Evolutionary conservation across 2,329 filamentous ascomycete genomes (phyloP), one percentile per base, ranked within the genome.

Genomic region (Cordyceps cicadae): DNA sequence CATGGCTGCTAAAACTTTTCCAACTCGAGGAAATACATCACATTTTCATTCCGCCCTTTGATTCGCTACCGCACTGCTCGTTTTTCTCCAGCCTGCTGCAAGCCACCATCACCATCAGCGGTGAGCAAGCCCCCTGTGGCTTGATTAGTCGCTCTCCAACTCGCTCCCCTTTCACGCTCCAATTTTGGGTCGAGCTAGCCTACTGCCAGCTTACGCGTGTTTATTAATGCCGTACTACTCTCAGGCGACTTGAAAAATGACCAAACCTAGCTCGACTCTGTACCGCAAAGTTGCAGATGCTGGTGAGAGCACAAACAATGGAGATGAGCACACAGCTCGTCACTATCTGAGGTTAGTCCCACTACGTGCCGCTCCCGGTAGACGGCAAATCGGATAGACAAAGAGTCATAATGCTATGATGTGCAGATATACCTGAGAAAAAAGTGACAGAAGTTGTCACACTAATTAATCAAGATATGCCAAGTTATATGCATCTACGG

Each of bases 41-140:
- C 34, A 34, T 3, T 14, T 37, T 37, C 4, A 37, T 37, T 9
- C 34, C 3, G 34, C 34, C 5, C 51, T 41, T 34, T 24, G 29
- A 29, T 29, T 29, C 29, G 29, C 7, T 29, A 8, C 29, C 29
- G 29, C 29, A 5, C 29, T 29, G 5, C 29, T 29, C 29, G 26
- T 12, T 26, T 21, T 34, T 37, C 34, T 37, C 34, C 46, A 58
- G 12, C 32, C 39, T 19, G 7, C 53, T 54, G 19, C 53, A 34
- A 55, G 24, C 52, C 52, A 54, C 53, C 26, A n/a, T 55, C 53
- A 55, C 53, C 26, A n/a, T 55, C 53, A 55, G 53, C 53, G 53
- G 53, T 55, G 53, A 55, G 53, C 53, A 55, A 54, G 53, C 53
- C 53, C 34, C 52, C 17, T 55, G 53, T 55, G 53, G 53, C 53